These are phyloP conservation scores for Parachlorella kessleri DNA, from an alignment of 139 green algal genomes.

Conservation along the genomic window DNA sequence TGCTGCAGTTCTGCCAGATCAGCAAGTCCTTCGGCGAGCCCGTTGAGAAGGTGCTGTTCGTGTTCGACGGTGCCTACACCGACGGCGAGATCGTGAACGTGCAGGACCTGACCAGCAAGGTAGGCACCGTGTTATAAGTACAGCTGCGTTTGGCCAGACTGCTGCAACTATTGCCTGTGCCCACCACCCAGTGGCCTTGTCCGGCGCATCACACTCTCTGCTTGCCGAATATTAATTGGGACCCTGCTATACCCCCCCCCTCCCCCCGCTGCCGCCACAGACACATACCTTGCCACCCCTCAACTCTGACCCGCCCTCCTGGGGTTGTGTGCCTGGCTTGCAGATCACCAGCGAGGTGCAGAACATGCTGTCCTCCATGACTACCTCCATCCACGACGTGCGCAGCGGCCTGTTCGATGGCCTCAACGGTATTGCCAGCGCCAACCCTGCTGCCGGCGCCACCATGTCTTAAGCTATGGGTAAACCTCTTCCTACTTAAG, in stretches of 20 bases:
- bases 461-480: too few species aligned
- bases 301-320: neutral
- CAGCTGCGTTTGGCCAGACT: neutral
- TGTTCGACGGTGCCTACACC: constrained; percentile 34
- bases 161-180: neutral
- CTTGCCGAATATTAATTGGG: neutral
- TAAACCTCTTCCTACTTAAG: too few species aligned
- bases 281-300: too few species aligned
- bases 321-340: neutral
- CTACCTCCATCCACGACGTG: too few species aligned
- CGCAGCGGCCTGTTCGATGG: too few species aligned
- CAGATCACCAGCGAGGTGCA: constrained; percentile 21
- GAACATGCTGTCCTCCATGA: constrained; percentile 14
- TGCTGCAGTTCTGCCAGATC: constrained; percentile 37
- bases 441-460: too few species aligned
- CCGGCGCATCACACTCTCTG: neutral
- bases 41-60: constrained; percentile 33
- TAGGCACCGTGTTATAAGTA: too few species aligned
- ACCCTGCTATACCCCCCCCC: neutral
- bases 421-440: too few species aligned
- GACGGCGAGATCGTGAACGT: constrained; percentile 7
- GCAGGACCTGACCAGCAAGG: constrained; percentile 16
- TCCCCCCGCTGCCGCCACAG: neutral
- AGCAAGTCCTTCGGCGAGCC: constrained; percentile 33
- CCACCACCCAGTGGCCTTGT: neutral